Base-by-base conservation (phyloP, 2,329 filamentous ascomycete genomes). In the Penicillium sp. region DNA sequence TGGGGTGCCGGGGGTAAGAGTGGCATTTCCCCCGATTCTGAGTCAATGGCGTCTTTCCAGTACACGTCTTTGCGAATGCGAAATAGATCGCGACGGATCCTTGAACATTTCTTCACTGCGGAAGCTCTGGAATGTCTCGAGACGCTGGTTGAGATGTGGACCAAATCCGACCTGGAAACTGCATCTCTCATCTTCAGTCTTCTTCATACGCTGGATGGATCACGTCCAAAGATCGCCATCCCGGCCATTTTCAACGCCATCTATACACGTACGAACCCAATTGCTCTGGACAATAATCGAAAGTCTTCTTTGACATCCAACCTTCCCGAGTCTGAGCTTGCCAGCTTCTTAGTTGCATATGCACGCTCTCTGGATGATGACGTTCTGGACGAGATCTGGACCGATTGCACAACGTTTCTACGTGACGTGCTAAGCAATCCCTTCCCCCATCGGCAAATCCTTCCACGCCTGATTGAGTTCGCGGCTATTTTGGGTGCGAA, bases 371-470 rank as follows among this genome's bases (percentile, higher is more conserved):
- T 97, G 10, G 93, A 98, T 64, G 93, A 98, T 62, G 93, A 98
- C 73, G 88, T 93, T 13, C 92, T 96, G 80, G 93, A 98, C 62
- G 93, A 98, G 70, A 95, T 98, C 42, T 98, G 93, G 93, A 80
- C 84, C 35, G 92, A 98, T 66, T 98, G 92, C 67, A 89, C 91
- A 62, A 82, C 86, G 0, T 98, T 98, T 68, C 71, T 97, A 52
- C 87, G 84, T 55, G 95, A 98, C 66, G 81, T 98, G 25, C 78
- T 98, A 25, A 84, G 86, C 23, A 98, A 98, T 64, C 95, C 93
- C 1, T 89, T 98, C 63, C 93, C 93, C 2, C 92, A 98, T 72
- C 81, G 93, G 48, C 91, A 96, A 65, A 92, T 91, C 6, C 72
- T 98, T 33, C 88, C 93, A 6, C 84, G 86, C 44, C 75, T 98